Evolutionary conservation across 2,329 filamentous ascomycete species (phyloP).

Genomic region (Aspergillus jensenii): DNA sequence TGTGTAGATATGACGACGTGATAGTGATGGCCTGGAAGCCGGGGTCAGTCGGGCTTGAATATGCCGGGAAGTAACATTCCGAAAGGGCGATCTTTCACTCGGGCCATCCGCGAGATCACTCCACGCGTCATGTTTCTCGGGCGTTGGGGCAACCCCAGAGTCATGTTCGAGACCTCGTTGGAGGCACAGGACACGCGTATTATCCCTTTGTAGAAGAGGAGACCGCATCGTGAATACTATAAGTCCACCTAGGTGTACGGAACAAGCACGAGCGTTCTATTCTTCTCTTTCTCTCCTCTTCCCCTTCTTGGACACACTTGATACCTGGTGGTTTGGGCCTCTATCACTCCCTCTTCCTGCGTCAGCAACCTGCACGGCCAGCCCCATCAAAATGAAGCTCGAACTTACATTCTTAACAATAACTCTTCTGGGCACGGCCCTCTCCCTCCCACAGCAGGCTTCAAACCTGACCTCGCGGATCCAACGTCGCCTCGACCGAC

Average conservation of each 20-base stretch:
- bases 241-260: background rate
- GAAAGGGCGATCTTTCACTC: background rate
- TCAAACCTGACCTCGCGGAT: slow-evolving; percentile 28
- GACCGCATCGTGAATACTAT: background rate
- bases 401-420: slow-evolving; percentile 20
- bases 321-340: background rate
- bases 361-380: background rate
- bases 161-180: background rate
- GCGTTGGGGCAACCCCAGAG: background rate
- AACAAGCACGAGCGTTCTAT: background rate
- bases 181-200: background rate
- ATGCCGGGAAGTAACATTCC: background rate
- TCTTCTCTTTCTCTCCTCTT: background rate
- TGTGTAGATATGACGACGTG: background rate
- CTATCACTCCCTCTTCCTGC: background rate
- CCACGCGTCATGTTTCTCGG: background rate
- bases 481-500: slow-evolving; percentile 26
- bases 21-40: background rate
- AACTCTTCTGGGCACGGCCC: slow-evolving; percentile 23
- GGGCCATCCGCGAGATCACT: background rate
- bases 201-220: background rate
- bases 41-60: background rate
- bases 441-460: slow-evolving; percentile 24
- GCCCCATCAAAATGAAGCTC: slow-evolving; percentile 30
- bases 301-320: background rate